Base-by-base conservation (phyloP, 2,329 filamentous ascomycete genomes). In the Colletotrichum orchidophilum region DNA sequence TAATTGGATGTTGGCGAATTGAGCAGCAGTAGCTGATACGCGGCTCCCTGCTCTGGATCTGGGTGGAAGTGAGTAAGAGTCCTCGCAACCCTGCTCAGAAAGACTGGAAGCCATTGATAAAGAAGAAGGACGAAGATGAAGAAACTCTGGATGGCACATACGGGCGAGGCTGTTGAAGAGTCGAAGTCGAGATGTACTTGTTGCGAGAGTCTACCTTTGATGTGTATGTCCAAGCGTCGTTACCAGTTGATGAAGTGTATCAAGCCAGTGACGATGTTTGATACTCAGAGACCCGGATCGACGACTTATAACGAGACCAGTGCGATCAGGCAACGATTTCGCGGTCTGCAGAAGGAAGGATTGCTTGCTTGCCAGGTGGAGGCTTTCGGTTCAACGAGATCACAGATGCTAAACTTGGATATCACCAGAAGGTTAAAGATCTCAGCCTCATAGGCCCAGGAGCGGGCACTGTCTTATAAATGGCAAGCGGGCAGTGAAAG, bases 21-120 rank as follows among this genome's bases (percentile, higher is more conserved):
- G 72, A 59, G 75, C 74, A 63, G 74, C 72, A 72, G 75, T 77
- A 54, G 78, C 76, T 70, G 78, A 78, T 72, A 76, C 76, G 71
- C 75, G 73, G 76, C 77, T 77, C 72, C 74, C 76, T 71, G 74
- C 74, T 76, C 76, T 76, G 73, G 77, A 80, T 74, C 79, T 80
- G 76, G 78, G 77, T 71, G 75, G 76, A 73, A 75, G 80, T 81
- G 79, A 81, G 80, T 77, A 75, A 77, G 75, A 75, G 75, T 78
- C 74, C 75, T 78, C 76, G 74, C 71, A 74, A 71, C 63, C 71
- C 67, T 74, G 75, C 71, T 75, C 77, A 73, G 74, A 74, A 73
- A 65, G 73, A 72, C 73, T 76, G 66, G 63, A 74, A 73, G 77
- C 77, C 78, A 78, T 79, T 77, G 74, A 63, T 59, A 74, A 74